Percentiles rank a stretch among this genome's conserved stretches.
Conservation (phyloP, 2,329 filamentous ascomycete genomes). For the Penicillium sp. region DNA sequence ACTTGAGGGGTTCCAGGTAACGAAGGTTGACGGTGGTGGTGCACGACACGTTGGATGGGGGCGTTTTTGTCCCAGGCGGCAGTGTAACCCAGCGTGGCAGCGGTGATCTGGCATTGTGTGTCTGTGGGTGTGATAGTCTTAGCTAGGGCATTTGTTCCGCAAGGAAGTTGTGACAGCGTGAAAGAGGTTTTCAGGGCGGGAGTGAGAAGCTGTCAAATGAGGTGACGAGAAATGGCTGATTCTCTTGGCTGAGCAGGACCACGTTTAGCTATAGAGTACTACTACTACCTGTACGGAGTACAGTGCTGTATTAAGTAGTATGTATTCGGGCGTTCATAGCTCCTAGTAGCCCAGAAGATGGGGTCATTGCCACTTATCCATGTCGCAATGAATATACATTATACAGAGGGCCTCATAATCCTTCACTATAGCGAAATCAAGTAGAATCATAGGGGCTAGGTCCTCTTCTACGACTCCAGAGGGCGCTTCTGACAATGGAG, state of each 20-base stretch:
- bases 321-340: neutral
- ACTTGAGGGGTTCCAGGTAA: neutral
- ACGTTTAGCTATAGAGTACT: neutral
- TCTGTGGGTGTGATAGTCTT: neutral
- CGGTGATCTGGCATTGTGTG: neutral
- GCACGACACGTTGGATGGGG: constrained; percentile 12
- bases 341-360: neutral
- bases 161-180: neutral
- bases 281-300: no score
- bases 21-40: neutral
- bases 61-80: constrained; percentile 9
- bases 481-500: constrained; percentile 22
- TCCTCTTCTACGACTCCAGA: neutral
- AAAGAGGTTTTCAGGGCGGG: neutral
- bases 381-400: neutral
- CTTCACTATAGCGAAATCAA: no score
- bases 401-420: no score
- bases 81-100: constrained; percentile 20
- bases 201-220: neutral
- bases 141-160: neutral
- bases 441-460: neutral
- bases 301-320: no score
- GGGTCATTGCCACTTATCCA: neutral
- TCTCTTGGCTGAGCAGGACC: neutral
- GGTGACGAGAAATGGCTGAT: neutral